Evolutionary conservation across 352 stramenopile species (phyloP), one percentile per base, ranked within the genome.

Genomic region (Globisporangium takayamanum): DNA sequence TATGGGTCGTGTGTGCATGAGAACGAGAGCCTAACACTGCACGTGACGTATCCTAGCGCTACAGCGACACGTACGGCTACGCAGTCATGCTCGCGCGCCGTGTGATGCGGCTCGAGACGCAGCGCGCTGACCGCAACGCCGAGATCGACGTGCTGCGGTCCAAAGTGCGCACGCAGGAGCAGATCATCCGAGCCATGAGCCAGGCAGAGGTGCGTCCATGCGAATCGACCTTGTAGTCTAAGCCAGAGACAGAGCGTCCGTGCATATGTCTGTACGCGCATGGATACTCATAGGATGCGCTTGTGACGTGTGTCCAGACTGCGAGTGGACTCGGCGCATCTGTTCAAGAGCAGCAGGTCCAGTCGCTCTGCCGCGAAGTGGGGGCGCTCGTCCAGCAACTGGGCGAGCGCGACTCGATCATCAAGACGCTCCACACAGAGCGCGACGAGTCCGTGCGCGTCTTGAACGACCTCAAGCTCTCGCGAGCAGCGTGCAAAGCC

Each of bases 11-110:
- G 14, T 55, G 7, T 30, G n/a, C 25, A 4, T 57, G 51, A n/a
- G 53, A n/a, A 53, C 45, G 25, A 11, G 28, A 33, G 28, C 3
- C 28, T 33, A 33, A 33, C 28, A 33, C 28, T 33, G 28, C 28
- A 33, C 28, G 5, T 33, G 28, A 5, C 28, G 5, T 6, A 3
- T 5, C 42, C 15, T 50, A 91, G 79, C 72, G 74, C 20, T 92
- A 89, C 55, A 79, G 76, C 16, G 82, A 92, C 33, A 82, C 71
- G 48, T 89, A 89, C 39, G 78, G 79, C 47, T 67, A 87, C 30
- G 74, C 72, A 0, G 79, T 84, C 12, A 57, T 69, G 6, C 55
- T 88, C 7, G 62, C 79, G 20, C 72, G 72, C 6, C 78, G 75
- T 37, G 61, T 87, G 20, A 68, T 69, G 28, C 50, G 67, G 14